phyloP scores from a whole-genome alignment of 2,329 filamentous ascomycete genomes.

The Aspergillus carbonarius region DNA sequence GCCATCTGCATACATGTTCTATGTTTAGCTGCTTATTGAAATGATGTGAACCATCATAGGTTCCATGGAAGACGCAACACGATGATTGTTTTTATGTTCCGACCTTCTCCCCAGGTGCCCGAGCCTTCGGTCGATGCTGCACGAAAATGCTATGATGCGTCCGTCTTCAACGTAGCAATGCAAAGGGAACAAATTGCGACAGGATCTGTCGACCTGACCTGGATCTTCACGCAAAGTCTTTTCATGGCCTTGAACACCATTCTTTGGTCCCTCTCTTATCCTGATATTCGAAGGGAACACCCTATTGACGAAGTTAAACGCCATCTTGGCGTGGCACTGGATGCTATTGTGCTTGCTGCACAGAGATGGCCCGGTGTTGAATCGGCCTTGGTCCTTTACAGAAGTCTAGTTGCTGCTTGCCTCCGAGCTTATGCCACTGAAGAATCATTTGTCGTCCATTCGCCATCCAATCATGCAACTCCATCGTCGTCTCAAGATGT shows the following conservation, averaged over 20 bases:
- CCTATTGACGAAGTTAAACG: constrained; percentile 71
- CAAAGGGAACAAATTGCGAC: constrained; percentile 76
- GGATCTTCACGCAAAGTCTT: constrained; percentile 85
- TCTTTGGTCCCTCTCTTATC: constrained; percentile 87
- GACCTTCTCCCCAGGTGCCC: constrained; percentile 88
- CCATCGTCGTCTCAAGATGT: constrained; percentile 41
- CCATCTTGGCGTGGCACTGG: constrained; percentile 71
- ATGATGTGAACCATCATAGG: constrained; percentile 37
- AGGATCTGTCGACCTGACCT: constrained; percentile 79
- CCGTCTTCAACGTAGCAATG: constrained; percentile 76
- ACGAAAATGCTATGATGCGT: constrained; percentile 76
- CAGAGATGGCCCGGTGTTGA: constrained; percentile 90
- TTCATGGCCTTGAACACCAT: constrained; percentile 92
- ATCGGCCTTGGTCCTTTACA: constrained; percentile 80
- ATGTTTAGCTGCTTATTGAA: constrained; percentile 2
- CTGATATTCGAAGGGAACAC: constrained; percentile 73
- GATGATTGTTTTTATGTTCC: constrained; percentile 82
- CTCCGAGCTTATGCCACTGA: constrained; percentile 78
- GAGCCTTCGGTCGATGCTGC: constrained; percentile 79
- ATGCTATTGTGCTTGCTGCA: constrained; percentile 75
- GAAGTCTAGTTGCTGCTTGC: constrained; percentile 80
- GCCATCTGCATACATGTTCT: constrained; percentile 1
- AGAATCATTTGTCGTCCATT: constrained; percentile 53
- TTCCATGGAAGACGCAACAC: constrained; percentile 73
- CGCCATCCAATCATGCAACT: constrained; percentile 44